Conservation (phyloP, 306 rosid genomes). For the Inga oerstediana region DNA sequence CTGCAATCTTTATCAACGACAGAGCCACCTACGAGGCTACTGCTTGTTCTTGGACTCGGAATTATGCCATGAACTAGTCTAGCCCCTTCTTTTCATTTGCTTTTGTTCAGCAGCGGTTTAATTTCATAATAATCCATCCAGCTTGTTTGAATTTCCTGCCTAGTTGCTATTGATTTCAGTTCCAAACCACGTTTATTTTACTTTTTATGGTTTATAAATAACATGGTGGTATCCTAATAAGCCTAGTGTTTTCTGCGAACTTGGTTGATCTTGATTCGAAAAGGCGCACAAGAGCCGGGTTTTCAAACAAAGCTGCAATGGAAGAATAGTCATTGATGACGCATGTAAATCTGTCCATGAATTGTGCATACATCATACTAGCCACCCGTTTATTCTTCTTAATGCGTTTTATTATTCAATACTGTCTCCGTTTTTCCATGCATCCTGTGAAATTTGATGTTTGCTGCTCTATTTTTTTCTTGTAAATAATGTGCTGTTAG, state of each 20-base stretch:
- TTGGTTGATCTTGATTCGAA: neutral
- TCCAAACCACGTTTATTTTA: neutral
- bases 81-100: neutral
- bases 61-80: constrained; percentile 59
- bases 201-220: neutral
- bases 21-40: constrained; percentile 72
- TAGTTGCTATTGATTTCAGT: neutral
- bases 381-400: too few relatives aligned
- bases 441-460: too few relatives aligned
- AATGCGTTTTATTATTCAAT: too few relatives aligned
- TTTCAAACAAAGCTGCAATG: neutral
- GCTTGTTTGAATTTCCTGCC: neutral
- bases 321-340: too few relatives aligned
- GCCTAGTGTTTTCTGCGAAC: neutral
- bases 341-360: neutral
- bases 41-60: constrained; percentile 81
- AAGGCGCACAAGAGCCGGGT: neutral
- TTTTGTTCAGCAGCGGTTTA: neutral
- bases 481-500: too few relatives aligned
- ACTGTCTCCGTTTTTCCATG: too few relatives aligned
- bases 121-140: constrained; percentile 1
- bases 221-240: neutral
- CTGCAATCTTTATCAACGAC: constrained; percentile 63
- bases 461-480: too few relatives aligned
- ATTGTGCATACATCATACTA: too few relatives aligned